Evolutionary conservation across 2,329 filamentous ascomycete species (phyloP), one percentile per base, ranked within the genome.

Genomic region (Aspergillus pseudonomiae): DNA sequence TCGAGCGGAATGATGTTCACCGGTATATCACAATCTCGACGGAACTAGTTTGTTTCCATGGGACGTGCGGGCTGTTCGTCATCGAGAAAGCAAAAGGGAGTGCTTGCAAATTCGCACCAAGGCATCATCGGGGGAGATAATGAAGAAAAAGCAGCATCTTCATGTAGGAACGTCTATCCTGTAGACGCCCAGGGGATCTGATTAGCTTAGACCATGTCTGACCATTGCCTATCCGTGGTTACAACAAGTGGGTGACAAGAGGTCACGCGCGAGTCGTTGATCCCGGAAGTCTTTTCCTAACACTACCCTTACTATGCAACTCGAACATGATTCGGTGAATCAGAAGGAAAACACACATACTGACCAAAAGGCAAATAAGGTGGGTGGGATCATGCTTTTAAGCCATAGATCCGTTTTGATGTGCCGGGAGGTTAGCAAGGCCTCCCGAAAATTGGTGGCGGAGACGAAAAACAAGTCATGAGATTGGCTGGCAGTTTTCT

Each of bases 401-500:
- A 26, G n/a, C 34, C 30, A 55, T 24, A 39, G n/a, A 32, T 55
- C n/a, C 26, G 30, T 55, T 11, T 28, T 55, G 34, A 55, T 55
- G 19, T 24, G 12, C 52, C 11, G 19, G 28, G 26, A 28, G 26
- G 30, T 55, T 39, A 55, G 32, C 52, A 21, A 55, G 30, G 16
- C 11, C 11, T 36, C 32, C 52, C 28, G 19, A 24, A 30, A n/a
- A 34, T 28, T n/a, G 34, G 46, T 50, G 64, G 63, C 63, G 63
- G 65, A 67, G 57, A 67, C 61, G 26, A 39, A 55, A 45, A 56
- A 41, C 55, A 41, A 16, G 21, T 39, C 54, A 48, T 55, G 24
- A 55, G 65, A 68, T 68, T 68, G 66, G 66, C 57, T 63, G 65
- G 66, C 59, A 61, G 26, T 41, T 57, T 62, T 62, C 48, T 57